phyloP scores from a whole-genome alignment of 2,329 filamentous ascomycete species.

The Ascochyta lentis region DNA sequence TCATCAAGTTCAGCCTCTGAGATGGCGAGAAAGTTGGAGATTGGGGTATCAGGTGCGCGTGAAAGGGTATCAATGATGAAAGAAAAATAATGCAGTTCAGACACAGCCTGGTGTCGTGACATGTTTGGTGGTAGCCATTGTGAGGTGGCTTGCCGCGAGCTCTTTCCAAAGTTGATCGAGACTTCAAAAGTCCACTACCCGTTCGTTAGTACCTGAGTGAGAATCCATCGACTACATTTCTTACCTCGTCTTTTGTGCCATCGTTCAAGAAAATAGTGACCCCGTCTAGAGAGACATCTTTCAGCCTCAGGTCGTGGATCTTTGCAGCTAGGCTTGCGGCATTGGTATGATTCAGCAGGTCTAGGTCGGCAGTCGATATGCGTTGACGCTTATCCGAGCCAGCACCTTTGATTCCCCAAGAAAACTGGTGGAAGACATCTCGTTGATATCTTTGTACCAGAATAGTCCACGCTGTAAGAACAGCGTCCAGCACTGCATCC shows the following conservation, averaged over 20 bases:
- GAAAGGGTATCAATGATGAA: constrained; percentile 49
- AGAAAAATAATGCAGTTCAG: constrained; percentile 53
- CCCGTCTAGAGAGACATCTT: constrained; percentile 15
- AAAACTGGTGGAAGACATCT: constrained; percentile 40
- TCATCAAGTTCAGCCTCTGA: constrained; percentile 51
- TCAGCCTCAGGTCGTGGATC: constrained; percentile 21
- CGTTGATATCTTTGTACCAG: constrained; percentile 42
- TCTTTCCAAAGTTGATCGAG: constrained; percentile 32
- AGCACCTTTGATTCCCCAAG: constrained; percentile 33
- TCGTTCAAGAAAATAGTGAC: constrained; percentile 36
- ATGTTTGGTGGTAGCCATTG: constrained; percentile 52
- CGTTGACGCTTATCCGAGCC: constrained; percentile 20
- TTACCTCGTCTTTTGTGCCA: constrained; percentile 40
- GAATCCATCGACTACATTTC: background rate
- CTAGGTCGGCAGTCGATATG: constrained; percentile 26
- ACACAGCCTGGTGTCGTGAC: constrained; percentile 52
- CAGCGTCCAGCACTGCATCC: constrained; percentile 27
- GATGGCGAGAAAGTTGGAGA: constrained; percentile 28
- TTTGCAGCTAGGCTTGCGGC: constrained; percentile 24
- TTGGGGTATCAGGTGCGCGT: constrained; percentile 17
- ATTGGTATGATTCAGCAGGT: constrained; percentile 23
- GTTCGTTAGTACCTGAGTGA: constrained; percentile 1
- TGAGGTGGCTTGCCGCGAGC: constrained; percentile 48
- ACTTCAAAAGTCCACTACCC: constrained; percentile 41
- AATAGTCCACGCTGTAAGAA: constrained; percentile 43